Evolutionary conservation across 2,329 filamentous ascomycete genomes (phyloP).

Genomic region (Nemania serpens): DNA sequence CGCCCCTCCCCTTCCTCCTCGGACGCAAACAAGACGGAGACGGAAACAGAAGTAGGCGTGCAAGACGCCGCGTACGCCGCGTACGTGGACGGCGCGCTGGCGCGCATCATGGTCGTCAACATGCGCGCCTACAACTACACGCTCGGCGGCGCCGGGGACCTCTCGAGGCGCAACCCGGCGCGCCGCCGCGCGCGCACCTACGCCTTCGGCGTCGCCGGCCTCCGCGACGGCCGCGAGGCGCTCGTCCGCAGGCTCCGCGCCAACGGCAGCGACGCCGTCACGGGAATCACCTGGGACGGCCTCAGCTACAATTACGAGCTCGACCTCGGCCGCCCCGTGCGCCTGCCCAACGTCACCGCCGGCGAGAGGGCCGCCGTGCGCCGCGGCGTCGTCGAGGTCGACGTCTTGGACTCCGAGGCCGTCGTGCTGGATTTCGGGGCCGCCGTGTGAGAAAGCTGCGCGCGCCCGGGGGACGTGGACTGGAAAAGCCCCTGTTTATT

Average conservation of each 20-base stretch:
- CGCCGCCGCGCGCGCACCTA: constrained; percentile 47
- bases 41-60: constrained; percentile 39
- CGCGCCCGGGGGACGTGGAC: too few relatives aligned
- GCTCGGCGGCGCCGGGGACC: constrained; percentile 44
- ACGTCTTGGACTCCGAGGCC: constrained; percentile 50
- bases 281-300: constrained; percentile 65
- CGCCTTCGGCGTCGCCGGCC: constrained; percentile 45
- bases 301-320: constrained; percentile 66
- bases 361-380: constrained; percentile 49
- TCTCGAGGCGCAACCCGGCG: constrained; percentile 34
- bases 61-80: constrained; percentile 60
- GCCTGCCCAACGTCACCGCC: constrained; percentile 58
- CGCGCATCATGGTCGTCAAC: constrained; percentile 60
- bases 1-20: constrained; percentile 27
- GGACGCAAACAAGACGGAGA: background rate
- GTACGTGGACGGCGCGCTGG: constrained; percentile 51
- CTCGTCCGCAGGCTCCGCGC: constrained; percentile 57
- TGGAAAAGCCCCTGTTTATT: too few relatives aligned
- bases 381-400: constrained; percentile 45
- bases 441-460: constrained; percentile 5
- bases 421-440: constrained; percentile 45
- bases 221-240: constrained; percentile 25
- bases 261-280: constrained; percentile 67
- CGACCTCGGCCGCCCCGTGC: constrained; percentile 56
- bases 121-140: constrained; percentile 64